Evolutionary conservation across 2,329 filamentous ascomycete species (phyloP).

Genomic region (Hypoxylon sp.): DNA sequence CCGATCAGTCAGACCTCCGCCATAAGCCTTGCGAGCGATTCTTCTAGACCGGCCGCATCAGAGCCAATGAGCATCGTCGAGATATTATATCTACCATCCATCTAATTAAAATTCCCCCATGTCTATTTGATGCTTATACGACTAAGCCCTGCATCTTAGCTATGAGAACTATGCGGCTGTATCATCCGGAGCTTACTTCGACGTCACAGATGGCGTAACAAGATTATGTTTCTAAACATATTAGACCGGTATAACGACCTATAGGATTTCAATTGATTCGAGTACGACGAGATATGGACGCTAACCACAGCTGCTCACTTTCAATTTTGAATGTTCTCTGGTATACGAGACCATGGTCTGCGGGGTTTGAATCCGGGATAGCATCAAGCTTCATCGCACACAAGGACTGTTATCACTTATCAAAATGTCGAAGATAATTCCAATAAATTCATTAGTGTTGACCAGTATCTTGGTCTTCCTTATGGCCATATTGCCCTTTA

Average conservation of each 20-base stretch:
- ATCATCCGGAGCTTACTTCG: slow-evolving; percentile 8
- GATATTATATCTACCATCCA: neutral
- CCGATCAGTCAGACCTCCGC: neutral
- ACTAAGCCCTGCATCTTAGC: slow-evolving; percentile 3
- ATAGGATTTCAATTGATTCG: neutral
- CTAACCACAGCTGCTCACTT: neutral
- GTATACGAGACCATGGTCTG: slow-evolving; percentile 4
- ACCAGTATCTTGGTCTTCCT: neutral
- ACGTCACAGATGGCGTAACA: slow-evolving; percentile 9
- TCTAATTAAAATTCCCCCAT: neutral
- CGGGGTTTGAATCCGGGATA: neutral
- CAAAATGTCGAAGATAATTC: slow-evolving; percentile 2
- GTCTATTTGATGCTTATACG: slow-evolving; percentile 2
- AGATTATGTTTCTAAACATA: slow-evolving; percentile 1
- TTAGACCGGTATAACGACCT: neutral
- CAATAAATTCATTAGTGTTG: neutral
- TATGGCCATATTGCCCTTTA: neutral
- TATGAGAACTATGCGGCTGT: slow-evolving; percentile 12
- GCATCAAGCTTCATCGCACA: neutral
- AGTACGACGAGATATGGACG: neutral
- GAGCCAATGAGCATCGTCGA: neutral
- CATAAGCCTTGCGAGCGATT: neutral
- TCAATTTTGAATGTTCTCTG: neutral
- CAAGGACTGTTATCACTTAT: neutral
- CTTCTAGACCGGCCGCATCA: neutral